Evolutionary conservation across 2,329 filamentous ascomycete species (phyloP).

Genomic region (Alternaria rosae): DNA sequence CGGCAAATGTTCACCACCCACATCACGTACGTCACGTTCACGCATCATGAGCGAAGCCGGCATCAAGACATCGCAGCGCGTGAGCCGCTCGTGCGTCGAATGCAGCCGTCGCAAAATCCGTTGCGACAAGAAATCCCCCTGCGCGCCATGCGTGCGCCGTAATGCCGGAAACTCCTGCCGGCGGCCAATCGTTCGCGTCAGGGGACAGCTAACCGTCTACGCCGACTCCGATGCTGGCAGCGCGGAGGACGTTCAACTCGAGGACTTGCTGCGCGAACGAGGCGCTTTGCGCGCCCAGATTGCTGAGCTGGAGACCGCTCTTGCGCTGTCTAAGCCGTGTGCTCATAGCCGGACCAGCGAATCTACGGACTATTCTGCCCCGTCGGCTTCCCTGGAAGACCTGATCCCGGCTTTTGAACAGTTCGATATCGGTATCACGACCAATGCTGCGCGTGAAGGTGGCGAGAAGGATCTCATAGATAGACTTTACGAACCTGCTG

Average conservation of each 20-base stretch:
- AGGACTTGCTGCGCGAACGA: constrained; percentile 15
- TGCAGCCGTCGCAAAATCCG: constrained; percentile 21
- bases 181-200: constrained; percentile 18
- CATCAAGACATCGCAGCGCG: constrained; percentile 20
- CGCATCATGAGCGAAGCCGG: constrained; percentile 10
- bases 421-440: constrained; percentile 17
- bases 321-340: constrained; percentile 20
- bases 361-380: constrained; percentile 6
- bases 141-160: constrained; percentile 13
- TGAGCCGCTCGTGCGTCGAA: constrained; percentile 17
- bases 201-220: constrained; percentile 19
- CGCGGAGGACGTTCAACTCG: constrained; percentile 5
- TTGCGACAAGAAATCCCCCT: constrained; percentile 21
- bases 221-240: constrained; percentile 3
- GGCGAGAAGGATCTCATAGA: constrained; percentile 14
- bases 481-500: constrained; percentile 15
- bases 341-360: constrained; percentile 17
- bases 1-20: constrained; percentile 1
- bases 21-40: neutral
- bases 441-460: neutral
- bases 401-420: constrained; percentile 20
- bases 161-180: constrained; percentile 19
- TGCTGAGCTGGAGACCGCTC: constrained; percentile 18
- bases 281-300: constrained; percentile 17
- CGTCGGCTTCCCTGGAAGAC: constrained; percentile 15